Conservation (phyloP, 768 basidiomycete species). For the Phylloporus sp. region DNA sequence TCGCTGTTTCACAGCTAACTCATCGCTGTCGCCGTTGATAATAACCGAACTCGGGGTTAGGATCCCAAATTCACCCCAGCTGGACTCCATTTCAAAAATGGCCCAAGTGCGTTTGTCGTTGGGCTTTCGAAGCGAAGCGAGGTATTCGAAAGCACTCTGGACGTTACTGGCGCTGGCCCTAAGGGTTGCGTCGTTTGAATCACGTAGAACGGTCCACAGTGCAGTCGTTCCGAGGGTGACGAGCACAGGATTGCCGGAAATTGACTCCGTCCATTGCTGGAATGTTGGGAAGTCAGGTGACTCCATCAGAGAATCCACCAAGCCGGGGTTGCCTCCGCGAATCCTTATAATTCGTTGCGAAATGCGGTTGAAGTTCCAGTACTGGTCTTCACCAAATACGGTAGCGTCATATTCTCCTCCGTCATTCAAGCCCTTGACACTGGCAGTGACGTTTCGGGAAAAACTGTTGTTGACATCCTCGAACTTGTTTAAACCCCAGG, state of each 20-base stretch:
- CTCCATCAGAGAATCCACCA: background rate
- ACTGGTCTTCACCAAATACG: conserved; percentile 1
- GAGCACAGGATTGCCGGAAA: background rate
- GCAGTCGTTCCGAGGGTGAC: background rate
- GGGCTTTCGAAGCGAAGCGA: conserved; percentile 1
- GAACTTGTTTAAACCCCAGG: conserved; percentile 8
- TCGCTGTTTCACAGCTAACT: background rate
- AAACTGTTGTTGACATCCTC: conserved; percentile 5
- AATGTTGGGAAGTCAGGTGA: conserved; percentile 1
- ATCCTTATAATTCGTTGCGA: conserved; percentile 6
- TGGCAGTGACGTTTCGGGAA: conserved; percentile 3
- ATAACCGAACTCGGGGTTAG: conserved; percentile 3
- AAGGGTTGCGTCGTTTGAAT: background rate
- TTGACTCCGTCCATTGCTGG: conserved; percentile 1
- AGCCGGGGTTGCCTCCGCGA: background rate
- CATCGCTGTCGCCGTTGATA: conserved; percentile 1
- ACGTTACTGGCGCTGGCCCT: conserved; percentile 2
- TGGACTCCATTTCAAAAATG: background rate
- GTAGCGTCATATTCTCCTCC: conserved; percentile 1
- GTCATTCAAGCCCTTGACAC: conserved; percentile 5
- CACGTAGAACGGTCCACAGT: conserved; percentile 3
- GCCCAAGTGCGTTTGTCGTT: conserved; percentile 4
- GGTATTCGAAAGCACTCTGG: conserved; percentile 1
- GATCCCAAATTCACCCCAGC: conserved; percentile 2
- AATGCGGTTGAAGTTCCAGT: background rate